These are phyloP conservation scores for Pseudotulostoma volvatum DNA, from an alignment of 495 filamentous ascomycete genomes.

Conservation along the genomic window DNA sequence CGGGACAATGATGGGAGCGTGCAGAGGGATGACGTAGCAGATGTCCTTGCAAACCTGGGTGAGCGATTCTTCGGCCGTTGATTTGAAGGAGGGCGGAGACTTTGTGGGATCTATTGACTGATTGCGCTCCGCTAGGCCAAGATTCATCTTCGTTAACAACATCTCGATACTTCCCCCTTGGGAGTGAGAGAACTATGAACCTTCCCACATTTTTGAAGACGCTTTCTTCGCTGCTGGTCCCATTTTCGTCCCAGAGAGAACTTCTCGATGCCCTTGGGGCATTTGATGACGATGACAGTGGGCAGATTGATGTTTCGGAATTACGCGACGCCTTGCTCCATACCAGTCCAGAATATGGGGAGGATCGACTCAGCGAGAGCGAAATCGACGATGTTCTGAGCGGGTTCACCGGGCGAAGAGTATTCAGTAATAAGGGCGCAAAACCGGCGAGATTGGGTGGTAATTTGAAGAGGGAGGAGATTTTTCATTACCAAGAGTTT, in stretches of 20 bases:
- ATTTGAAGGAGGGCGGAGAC: too few species aligned
- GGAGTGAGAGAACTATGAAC: slow-evolving; percentile 49
- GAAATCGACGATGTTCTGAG: slow-evolving; percentile 73
- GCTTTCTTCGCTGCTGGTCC: slow-evolving; percentile 52
- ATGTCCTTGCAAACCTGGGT: slow-evolving; percentile 69
- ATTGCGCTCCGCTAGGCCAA: slow-evolving; percentile 23
- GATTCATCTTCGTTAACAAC: slow-evolving; percentile 43
- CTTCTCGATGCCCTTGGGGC: slow-evolving; percentile 77
- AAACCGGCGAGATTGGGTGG: slow-evolving; percentile 10
- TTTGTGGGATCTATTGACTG: too few species aligned
- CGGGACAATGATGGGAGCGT: slow-evolving; percentile 62
- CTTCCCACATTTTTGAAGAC: slow-evolving; percentile 71
- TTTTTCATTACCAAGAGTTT: slow-evolving; percentile 32
- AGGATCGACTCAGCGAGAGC: slow-evolving; percentile 44
- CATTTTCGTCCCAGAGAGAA: slow-evolving; percentile 57
- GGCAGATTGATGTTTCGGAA: slow-evolving; percentile 73
- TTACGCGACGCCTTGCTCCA: slow-evolving; percentile 68
- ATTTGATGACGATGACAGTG: slow-evolving; percentile 90
- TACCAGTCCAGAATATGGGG: slow-evolving; percentile 61
- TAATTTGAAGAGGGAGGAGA: slow-evolving; percentile 25
- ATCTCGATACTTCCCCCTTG: slow-evolving; percentile 60
- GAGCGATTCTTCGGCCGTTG: too few species aligned
- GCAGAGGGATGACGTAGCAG: slow-evolving; percentile 58
- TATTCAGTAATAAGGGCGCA: slow-evolving; percentile 38
- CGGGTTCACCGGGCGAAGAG: slow-evolving; percentile 68